Evolutionary conservation across 2,329 filamentous ascomycete species (phyloP), one percentile per base, ranked within the genome.

Genomic region (Cercospora zeina): DNA sequence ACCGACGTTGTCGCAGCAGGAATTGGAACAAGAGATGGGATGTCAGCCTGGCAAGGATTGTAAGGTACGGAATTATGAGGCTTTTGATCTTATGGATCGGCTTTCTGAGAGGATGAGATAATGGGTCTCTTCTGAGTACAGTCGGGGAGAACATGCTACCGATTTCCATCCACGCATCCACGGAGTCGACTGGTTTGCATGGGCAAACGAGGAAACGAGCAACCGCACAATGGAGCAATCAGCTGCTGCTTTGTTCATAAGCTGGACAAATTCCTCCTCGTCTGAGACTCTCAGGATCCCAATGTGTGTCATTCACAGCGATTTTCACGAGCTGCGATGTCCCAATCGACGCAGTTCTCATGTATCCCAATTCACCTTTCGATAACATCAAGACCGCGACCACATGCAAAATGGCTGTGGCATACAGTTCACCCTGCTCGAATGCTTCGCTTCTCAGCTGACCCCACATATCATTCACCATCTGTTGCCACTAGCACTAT

Each of bases 1-100:
- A 27, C 72, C 74, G 3, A 72, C 75, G 14, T 71, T 76, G 21
- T 50, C 56, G 7, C 75, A 73, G 1, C 65, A 72, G 4, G 73
- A 76, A 13, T 62, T 81, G 7, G 77, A 77, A 47, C 67, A 69
- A 10, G 76, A 78, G 4, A 69, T 81, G 9, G 78, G 78, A n/a
- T 81, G 78, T 36, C 65, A 71, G n/a, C 51, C 59, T 10, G 73
- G 69, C 5, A 73, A 73, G 55, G 74, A 80, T 42, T 81, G 77
- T 54, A 74, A 77, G n/a, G 76, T 80, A 11, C 73, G 77, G 56
- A 79, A 79, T 65, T 67, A 74, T 1, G 60, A 75, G n/a, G 74
- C 79, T 0, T 80, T 80, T 66, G 73, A 77, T 59, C 72, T 79
- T 10, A 78, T 81, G 74, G 78, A 81, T 63, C 74, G 74, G 50